Percentiles rank a stretch among this genome's conserved stretches.
phyloP scores from a whole-genome alignment of 257 asterid genomes.

The Jasminum sambac region DNA sequence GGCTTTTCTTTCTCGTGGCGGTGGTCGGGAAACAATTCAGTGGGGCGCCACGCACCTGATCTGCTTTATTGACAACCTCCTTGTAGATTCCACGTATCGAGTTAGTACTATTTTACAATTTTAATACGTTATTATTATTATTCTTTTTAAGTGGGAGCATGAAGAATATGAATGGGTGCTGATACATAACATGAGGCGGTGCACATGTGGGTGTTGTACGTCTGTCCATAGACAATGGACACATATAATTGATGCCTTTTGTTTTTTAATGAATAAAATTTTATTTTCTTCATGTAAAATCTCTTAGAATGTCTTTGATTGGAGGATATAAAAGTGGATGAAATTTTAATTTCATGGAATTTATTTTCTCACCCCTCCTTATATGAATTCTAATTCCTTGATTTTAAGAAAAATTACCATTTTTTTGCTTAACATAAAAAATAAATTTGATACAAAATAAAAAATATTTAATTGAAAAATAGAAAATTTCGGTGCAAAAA shows the following conservation, averaged over 20 bases:
- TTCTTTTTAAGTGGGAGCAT: neutral
- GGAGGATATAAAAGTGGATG: no score
- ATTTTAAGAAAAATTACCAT: no score
- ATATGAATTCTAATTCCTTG: no score
- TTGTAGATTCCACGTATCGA: constrained; percentile 35
- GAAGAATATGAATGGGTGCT: neutral
- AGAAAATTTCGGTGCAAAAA: no score
- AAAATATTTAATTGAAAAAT: no score
- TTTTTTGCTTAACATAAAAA: no score
- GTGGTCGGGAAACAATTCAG: constrained; percentile 15
- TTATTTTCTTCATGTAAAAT: no score
- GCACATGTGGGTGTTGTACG: constrained; percentile 18
- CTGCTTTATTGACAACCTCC: constrained; percentile 35
- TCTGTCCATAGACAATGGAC: constrained; percentile 6
- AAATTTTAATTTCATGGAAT: no score
- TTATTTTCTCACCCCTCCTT: no score
- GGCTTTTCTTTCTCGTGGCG: neutral
- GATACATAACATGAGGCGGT: constrained; percentile 4
- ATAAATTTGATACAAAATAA: no score
- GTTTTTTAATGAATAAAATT: neutral
- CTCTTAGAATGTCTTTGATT: no score
- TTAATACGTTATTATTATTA: neutral
- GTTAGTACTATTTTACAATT: neutral
- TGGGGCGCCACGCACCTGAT: constrained; percentile 45
- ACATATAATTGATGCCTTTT: neutral